phyloP scores from a whole-genome alignment of 2,329 filamentous ascomycete species.

The Trichoderma sp. region DNA sequence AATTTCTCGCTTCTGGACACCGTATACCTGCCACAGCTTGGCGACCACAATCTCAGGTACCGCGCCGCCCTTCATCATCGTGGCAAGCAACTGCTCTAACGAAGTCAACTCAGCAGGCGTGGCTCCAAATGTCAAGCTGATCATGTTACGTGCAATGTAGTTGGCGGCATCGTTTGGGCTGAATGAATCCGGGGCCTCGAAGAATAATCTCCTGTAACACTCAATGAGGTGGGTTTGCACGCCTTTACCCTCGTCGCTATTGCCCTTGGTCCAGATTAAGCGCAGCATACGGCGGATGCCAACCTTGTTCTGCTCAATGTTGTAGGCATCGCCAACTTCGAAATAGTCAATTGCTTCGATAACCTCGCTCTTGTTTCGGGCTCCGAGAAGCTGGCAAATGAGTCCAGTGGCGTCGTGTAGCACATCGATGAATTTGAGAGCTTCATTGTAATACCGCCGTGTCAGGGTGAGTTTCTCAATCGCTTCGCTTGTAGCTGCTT shows the following conservation, averaged over 20 bases:
- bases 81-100: constrained; percentile 89
- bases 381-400: constrained; percentile 85
- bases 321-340: constrained; percentile 92
- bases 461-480: constrained; percentile 87
- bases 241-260: constrained; percentile 97
- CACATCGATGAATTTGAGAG: constrained; percentile 89
- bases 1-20: constrained; percentile 89
- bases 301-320: constrained; percentile 87
- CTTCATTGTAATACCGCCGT: constrained; percentile 89
- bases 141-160: constrained; percentile 98
- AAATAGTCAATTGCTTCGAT: constrained; percentile 99
- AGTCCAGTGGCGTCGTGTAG: constrained; percentile 79
- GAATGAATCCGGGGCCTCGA: constrained; percentile 89
- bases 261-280: constrained; percentile 98
- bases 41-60: constrained; percentile 83
- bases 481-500: constrained; percentile 85
- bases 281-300: constrained; percentile 95
- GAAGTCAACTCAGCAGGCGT: constrained; percentile 95
- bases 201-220: constrained; percentile 94
- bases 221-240: constrained; percentile 97
- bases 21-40: constrained; percentile 98
- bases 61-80: constrained; percentile 94
- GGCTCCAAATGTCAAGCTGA: constrained; percentile 94
- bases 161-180: constrained; percentile 88
- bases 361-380: constrained; percentile 96